A percentile compares a stretch with the other conserved stretches of the same genome.
Evolutionary conservation across 2,329 filamentous ascomycete genomes (phyloP).

Genomic region (Cladophialophora psammophila): DNA sequence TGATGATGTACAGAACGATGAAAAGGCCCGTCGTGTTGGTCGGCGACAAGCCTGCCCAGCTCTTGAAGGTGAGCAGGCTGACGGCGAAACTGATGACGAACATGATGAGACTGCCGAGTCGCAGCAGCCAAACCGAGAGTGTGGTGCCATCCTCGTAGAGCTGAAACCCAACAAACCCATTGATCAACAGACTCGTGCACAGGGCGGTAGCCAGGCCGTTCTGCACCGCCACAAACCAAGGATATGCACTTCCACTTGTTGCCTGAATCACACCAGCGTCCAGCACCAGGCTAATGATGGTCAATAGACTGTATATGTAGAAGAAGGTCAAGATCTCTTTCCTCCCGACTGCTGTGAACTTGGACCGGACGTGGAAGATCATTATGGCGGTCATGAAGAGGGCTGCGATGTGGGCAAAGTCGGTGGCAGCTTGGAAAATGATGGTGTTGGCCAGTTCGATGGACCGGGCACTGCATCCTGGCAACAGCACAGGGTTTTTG

Average conservation of each 20-base stretch:
- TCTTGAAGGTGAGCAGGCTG: slow-evolving; percentile 89
- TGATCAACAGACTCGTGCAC: slow-evolving; percentile 89
- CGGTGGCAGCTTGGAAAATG: slow-evolving; percentile 92
- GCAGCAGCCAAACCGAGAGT: slow-evolving; percentile 90
- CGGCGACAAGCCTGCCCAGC: slow-evolving; percentile 84
- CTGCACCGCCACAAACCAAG: slow-evolving; percentile 91
- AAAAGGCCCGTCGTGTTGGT: slow-evolving; percentile 89
- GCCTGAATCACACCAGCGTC: slow-evolving; percentile 92
- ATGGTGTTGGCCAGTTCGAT: slow-evolving; percentile 98
- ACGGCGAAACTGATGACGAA: slow-evolving; percentile 88
- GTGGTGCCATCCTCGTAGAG: slow-evolving; percentile 96
- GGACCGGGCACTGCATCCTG: slow-evolving; percentile 90
- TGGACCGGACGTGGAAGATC: slow-evolving; percentile 95
- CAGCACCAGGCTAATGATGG: slow-evolving; percentile 85
- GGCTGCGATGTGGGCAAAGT: slow-evolving; percentile 89
- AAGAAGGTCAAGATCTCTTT: slow-evolving; percentile 88
- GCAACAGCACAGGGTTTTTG: slow-evolving; percentile 79
- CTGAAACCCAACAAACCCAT: slow-evolving; percentile 98
- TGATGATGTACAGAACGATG: slow-evolving; percentile 88
- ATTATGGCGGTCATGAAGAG: slow-evolving; percentile 94
- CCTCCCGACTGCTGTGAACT: slow-evolving; percentile 91
- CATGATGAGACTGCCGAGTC: slow-evolving; percentile 77
- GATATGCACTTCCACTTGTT: slow-evolving; percentile 73
- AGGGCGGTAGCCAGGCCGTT: slow-evolving; percentile 84
- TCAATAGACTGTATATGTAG: slow-evolving; percentile 92